Conservation (phyloP, 2,329 filamentous ascomycete species). For the Rutstroemia sp. region DNA sequence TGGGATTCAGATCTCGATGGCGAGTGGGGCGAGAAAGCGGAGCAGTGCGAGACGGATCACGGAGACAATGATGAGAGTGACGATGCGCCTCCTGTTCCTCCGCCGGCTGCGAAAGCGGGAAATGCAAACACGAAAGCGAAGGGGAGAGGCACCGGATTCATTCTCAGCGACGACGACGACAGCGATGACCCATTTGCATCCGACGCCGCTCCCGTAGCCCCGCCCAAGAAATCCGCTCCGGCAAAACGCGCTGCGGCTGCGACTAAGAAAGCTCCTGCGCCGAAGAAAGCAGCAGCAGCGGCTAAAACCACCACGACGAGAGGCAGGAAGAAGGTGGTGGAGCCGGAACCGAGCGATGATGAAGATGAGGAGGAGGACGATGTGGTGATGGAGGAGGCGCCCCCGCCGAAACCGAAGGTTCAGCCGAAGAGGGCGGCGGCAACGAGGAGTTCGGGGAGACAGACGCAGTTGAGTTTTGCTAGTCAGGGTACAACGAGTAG, state of each 20-base stretch:
- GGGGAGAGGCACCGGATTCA: not conserved
- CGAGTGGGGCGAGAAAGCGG: conserved; percentile 66
- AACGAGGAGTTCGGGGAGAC: conserved; percentile 31
- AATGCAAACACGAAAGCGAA: conserved; percentile 7
- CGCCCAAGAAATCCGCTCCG: conserved; percentile 22
- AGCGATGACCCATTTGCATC: conserved; percentile 42
- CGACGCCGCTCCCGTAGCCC: not conserved
- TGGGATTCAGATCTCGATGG: conserved; percentile 93
- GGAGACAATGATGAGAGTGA: conserved; percentile 37
- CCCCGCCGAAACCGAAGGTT: conserved; percentile 32
- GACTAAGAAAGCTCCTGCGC: conserved; percentile 32
- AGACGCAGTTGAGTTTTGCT: conserved; percentile 45
- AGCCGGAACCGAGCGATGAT: conserved; percentile 30
- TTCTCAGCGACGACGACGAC: conserved; percentile 34
- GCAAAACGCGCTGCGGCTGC: conserved; percentile 31
- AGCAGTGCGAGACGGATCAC: conserved; percentile 3
- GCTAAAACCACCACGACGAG: conserved; percentile 36
- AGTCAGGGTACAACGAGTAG: conserved; percentile 32
- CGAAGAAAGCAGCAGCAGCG: conserved; percentile 29
- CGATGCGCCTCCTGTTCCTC: conserved; percentile 31
- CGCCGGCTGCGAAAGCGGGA: conserved; percentile 24
- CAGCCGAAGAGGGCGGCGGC: conserved; percentile 24
- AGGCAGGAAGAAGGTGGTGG: conserved; percentile 35
- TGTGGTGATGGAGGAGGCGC: conserved; percentile 43
- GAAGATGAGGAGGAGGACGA: conserved; percentile 40